Evolutionary conservation across 768 basidiomycete genomes (phyloP), one percentile per base, ranked within the genome.

Genomic region (Collybia sordida): DNA sequence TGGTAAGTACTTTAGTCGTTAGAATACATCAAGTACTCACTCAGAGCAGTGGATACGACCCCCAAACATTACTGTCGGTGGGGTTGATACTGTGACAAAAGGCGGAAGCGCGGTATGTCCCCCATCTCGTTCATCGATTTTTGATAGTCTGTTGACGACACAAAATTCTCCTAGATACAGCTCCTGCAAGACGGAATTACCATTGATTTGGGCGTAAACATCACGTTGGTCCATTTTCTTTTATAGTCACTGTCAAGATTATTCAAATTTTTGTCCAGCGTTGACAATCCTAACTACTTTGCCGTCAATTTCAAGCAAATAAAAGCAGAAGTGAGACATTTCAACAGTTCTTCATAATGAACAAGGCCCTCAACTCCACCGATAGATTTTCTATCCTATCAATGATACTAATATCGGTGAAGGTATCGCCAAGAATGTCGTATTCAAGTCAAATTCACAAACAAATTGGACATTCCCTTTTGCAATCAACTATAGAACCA

Each of bases 281-380:
- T 92, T 47, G 71, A 71, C 61, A 93, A 93, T 59, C 91, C 90
- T 23, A 93, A 93, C 64, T 90, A 81, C 67, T 90, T 93, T 61
- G 66, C 77, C 7, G 85, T 88, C 8, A 75, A 74, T 17, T 77
- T 93, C 64, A 77, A 78, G 46, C 77, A 78, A 49, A 80, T 93
- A 54, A 72, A 78, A 38, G 85, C 84, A 3, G 66, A 85, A 35
- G 86, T 86, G 64, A 45, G 66, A 53, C 0, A 17, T 6, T 21
- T 36, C 37, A 15, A n/a, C n/a, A 7, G 48, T 4, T 15, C 25
- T 40, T 42, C 22, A 5, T 31, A 22, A 17, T 40, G 31, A 12
- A 24, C 14, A 15, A 42, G 24, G 17, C 17, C 27, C 35, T 43
- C 3, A 31, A 28, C 27, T 41, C 35, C 40, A 3, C 5, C 34